A percentile compares a stretch with the other conserved stretches of the same genome.
Evolutionary conservation across 2,329 filamentous ascomycete species (phyloP).

Genomic region (Atkinsonella hypoxylon): DNA sequence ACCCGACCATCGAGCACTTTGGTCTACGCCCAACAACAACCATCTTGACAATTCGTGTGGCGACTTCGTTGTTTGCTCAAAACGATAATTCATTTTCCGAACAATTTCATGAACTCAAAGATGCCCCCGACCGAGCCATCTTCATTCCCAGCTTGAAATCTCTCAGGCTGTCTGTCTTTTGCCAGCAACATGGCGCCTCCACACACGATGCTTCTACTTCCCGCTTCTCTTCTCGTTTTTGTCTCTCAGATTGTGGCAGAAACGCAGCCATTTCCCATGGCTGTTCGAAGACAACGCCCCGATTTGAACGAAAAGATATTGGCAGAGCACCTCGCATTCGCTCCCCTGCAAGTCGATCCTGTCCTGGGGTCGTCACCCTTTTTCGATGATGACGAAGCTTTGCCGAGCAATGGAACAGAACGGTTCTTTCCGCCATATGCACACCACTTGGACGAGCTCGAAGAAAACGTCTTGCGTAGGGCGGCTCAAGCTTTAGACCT

Average conservation of each 20-base stretch:
- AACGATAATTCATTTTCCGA: no score
- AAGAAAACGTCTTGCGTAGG: constrained; percentile 25
- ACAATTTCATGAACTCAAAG: neutral
- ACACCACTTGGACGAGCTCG: constrained; percentile 26
- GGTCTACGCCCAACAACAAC: neutral
- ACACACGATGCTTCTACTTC: constrained; percentile 2
- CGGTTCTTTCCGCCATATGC: constrained; percentile 38
- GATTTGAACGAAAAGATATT: constrained; percentile 66
- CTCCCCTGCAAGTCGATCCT: constrained; percentile 10
- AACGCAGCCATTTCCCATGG: constrained; percentile 36
- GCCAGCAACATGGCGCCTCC: constrained; percentile 3
- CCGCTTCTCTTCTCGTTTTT: constrained; percentile 4
- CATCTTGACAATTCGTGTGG: neutral
- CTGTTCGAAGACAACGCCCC: constrained; percentile 58
- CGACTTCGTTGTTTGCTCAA: no score
- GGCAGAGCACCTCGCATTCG: constrained; percentile 50
- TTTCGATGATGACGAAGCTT: constrained; percentile 12
- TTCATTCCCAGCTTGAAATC: neutral
- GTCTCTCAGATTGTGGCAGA: constrained; percentile 25
- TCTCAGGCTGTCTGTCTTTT: neutral
- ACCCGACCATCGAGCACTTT: neutral
- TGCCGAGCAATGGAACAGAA: constrained; percentile 10
- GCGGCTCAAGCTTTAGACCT: constrained; percentile 34
- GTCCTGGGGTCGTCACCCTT: constrained; percentile 16
- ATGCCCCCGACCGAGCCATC: neutral